Evolutionary conservation across 805 yeast species (phyloP), one percentile per base, ranked within the genome.

Genomic region (Lipomyces orientalis): DNA sequence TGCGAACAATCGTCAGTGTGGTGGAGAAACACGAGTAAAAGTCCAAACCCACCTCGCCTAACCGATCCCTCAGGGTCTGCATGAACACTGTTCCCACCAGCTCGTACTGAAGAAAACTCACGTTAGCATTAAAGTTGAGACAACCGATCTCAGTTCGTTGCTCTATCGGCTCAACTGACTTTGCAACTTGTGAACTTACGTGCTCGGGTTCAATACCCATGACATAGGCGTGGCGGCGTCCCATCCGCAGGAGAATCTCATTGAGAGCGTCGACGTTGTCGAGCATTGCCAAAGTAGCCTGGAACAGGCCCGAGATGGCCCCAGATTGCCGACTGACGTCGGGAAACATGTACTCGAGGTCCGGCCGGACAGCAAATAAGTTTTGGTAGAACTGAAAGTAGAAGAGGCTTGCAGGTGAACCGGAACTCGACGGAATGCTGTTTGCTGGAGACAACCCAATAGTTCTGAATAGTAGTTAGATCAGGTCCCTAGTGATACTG

Each of bases 1-100:
- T 72, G 51, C 2, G 10, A 8, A 14, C 60, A 25, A 25, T 25
- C 29, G 61, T 22, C 22, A 49, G 33, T 22, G 22, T n/a, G 46
- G 35, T 56, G 34, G 31, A 10, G 8, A 9, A 25, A n/a, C 16
- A n/a, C 14, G 34, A 9, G 9, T 31, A 16, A 52, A 52, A 52
- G 22, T 7, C 14, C 7, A 61, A 58, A 25, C 69, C 16, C 59
- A 66, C 69, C 51, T 55, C 66, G 12, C 75, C 74, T 16, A 85
- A 85, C 70, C 90, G 76, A 74, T 86, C 88, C 72, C 83, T 83
- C 69, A 87, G 85, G 1, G 90, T 86, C 71, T 82, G 83, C 64
- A 87, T 82, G 60, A 87, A 78, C 0, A 88, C 88, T 64, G 85
- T 86, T 10, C 89, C 90, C 88, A 87, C 84, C 57, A 84, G 75